Evolutionary conservation across 176 grass and related monocot species (phyloP), one percentile per base, ranked within the genome.

Genomic region (Rhynchospora tenuis): DNA sequence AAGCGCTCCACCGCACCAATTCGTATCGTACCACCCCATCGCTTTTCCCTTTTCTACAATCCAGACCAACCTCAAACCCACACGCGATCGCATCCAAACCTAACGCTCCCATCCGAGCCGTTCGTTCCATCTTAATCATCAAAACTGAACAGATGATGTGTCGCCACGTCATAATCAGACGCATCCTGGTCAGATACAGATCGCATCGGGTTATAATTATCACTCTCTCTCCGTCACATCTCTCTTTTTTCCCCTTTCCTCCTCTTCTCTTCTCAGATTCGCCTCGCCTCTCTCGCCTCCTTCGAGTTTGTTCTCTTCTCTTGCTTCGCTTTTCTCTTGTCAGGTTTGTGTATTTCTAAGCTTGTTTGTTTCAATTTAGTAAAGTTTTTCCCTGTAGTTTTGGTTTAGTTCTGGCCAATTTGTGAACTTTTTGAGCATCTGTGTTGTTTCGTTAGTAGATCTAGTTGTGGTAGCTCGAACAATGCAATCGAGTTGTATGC

Each of bases 1-100:
- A 47, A 38, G 7, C 27, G 6, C 58, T 63, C 29, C 50, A 81
- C 57, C 56, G 29, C 55, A 57, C 57, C 26, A 81, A 47, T 19
- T 81, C 38, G 55, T n/a, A n/a, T n/a, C n/a, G n/a, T n/a, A n/a
- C n/a, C n/a, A 81, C 57, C 76, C 78, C 55, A 61, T 80, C 20
- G 33, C 52, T 29, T 56, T 55, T 31, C 50, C 50, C 9, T 59
- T 56, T 43, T 10, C 27, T 16, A 6, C 51, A 29, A 79, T 24
- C 55, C 12, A 54, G 29, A 28, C 28, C 15, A 38, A 6, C 2
- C 15, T 79, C n/a, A 79, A 57, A 31, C 54, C 15, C 3, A 2
- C 10, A 33, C 31, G 75, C 52, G 51, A 79, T 79, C 51, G 75
- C 75, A 19, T 33, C 24, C 1, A 3, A 58, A 79, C 29, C 52